A percentile compares a stretch with the other conserved stretches of the same genome.
Evolutionary conservation across 164 flowering plant genomes (phyloP).

Genomic region (Stephania yunnanensis): DNA sequence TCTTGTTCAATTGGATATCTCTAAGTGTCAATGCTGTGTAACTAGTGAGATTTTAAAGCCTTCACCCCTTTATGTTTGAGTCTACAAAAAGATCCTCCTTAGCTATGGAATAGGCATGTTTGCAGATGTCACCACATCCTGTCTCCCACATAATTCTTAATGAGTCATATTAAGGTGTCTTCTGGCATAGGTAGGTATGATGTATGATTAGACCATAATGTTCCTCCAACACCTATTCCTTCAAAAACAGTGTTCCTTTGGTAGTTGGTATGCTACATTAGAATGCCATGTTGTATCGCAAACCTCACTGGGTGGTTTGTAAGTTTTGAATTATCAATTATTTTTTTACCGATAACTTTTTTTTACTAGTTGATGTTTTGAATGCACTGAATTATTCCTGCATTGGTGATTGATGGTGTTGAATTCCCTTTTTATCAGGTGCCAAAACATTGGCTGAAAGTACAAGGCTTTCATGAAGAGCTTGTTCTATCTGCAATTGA

Average conservation of each 20-base stretch:
- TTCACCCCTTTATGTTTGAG: too few relatives aligned
- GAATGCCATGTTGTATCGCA: not conserved
- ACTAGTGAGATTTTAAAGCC: too few relatives aligned
- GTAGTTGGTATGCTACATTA: not conserved
- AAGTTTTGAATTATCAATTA: not conserved
- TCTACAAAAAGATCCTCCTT: too few relatives aligned
- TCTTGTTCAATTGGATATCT: too few relatives aligned
- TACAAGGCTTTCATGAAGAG: constrained; percentile 52
- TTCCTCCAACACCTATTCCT: not conserved
- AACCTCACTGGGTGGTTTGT: not conserved
- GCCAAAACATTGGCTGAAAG: constrained; percentile 76
- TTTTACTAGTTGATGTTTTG: not conserved
- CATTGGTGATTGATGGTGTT: not conserved
- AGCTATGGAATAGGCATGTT: not conserved
- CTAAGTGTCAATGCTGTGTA: too few relatives aligned
- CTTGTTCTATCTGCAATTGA: constrained; percentile 61
- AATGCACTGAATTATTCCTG: not conserved
- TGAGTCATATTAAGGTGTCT: too few relatives aligned
- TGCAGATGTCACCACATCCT: too few relatives aligned
- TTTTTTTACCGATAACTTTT: not conserved
- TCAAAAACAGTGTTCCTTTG: not conserved
- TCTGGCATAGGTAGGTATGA: too few relatives aligned
- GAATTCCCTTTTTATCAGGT: constrained; percentile 41
- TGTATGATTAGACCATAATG: too few relatives aligned
- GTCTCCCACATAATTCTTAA: too few relatives aligned